phyloP scores from a whole-genome alignment of 2,329 filamentous ascomycete species.

The Calonectria montana region DNA sequence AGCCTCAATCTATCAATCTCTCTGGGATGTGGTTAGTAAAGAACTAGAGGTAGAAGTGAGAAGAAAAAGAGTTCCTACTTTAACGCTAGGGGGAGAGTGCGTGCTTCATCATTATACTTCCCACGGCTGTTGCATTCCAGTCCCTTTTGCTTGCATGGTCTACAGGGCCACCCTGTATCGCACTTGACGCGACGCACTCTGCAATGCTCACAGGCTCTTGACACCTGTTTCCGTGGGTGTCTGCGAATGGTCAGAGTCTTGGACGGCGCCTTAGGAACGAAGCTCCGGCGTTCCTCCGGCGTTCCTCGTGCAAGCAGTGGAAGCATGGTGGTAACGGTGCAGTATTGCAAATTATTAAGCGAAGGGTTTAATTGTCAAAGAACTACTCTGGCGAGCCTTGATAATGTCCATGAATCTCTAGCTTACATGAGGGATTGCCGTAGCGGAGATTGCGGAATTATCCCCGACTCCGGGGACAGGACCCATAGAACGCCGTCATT shows the following conservation, averaged over 20 bases:
- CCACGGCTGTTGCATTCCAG: constrained; percentile 25
- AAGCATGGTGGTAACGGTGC: not conserved
- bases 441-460: constrained; percentile 29
- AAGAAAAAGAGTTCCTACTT: not conserved
- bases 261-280: not conserved
- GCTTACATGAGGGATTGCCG: constrained; percentile 8
- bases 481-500: constrained; percentile 18
- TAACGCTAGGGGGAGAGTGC: constrained; percentile 29
- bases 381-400: not conserved
- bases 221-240: constrained; percentile 35
- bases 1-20: constrained; percentile 51
- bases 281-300: constrained; percentile 19
- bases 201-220: constrained; percentile 37
- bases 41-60: too few species aligned
- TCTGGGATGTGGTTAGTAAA: constrained; percentile 7
- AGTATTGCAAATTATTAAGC: not conserved
- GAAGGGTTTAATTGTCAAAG: not conserved
- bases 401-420: not conserved
- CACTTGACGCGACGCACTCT: constrained; percentile 36
- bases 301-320: constrained; percentile 23
- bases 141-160: constrained; percentile 27
- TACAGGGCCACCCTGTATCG: constrained; percentile 34
- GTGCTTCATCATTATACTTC: constrained; percentile 25
- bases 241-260: not conserved
- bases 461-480: constrained; percentile 4